A percentile compares a stretch with the other conserved stretches of the same genome.
Evolutionary conservation across 2,329 filamentous ascomycete species (phyloP).

Genomic region (Gnomoniopsis sp.): DNA sequence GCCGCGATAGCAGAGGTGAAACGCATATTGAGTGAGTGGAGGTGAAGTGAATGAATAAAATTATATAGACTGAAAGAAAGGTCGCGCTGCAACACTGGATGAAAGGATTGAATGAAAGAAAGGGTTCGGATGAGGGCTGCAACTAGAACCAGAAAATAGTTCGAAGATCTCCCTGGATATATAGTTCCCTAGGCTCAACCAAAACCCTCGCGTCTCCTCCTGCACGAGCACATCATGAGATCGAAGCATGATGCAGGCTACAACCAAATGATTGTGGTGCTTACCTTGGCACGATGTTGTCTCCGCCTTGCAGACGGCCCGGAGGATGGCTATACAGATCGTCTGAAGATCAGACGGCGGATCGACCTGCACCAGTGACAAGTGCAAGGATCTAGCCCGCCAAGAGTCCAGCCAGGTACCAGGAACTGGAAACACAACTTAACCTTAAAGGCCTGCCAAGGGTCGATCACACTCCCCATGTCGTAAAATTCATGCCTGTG

Average conservation of each 20-base stretch:
- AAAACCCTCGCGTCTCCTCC: not conserved
- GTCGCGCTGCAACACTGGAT: not conserved
- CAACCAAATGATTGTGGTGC: not conserved
- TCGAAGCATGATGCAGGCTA: not conserved
- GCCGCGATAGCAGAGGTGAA: not conserved
- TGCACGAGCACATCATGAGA: not conserved
- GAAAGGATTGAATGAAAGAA: not conserved
- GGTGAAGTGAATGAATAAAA: not conserved
- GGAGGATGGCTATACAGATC: not conserved
- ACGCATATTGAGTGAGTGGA: not conserved
- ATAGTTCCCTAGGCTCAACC: not conserved
- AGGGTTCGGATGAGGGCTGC: not conserved
- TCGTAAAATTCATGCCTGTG: not conserved
- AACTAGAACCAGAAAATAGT: not conserved
- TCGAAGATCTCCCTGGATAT: too few species aligned
- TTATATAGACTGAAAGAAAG: not conserved
- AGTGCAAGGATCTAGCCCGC: not conserved
- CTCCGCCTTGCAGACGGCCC: not conserved
- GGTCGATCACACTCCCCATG: not conserved
- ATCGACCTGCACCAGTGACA: not conserved
- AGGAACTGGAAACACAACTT: not conserved
- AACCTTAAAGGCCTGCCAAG: not conserved
- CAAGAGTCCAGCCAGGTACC: not conserved
- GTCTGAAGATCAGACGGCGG: not conserved
- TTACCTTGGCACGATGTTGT: not conserved